Conservation (phyloP, 805 yeast genomes). For the Wickerhamomyces sydowiorum region DNA sequence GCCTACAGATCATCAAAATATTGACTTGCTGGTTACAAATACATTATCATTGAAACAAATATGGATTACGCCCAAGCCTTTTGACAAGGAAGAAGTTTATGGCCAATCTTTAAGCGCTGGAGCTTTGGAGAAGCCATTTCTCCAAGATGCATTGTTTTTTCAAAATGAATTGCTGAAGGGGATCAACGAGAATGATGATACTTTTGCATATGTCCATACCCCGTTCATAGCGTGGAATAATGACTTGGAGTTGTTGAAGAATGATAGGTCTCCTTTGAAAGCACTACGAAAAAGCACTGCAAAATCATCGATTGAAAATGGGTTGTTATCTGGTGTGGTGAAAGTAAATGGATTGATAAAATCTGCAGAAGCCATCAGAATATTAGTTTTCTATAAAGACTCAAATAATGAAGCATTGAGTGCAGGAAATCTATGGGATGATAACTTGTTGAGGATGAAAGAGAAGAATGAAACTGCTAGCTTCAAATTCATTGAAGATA, state of each 20-base stretch:
- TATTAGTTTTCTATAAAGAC: constrained; percentile 26
- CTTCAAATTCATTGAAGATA: not conserved
- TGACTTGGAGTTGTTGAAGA: constrained; percentile 18
- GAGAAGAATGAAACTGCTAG: not conserved
- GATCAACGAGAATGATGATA: constrained; percentile 3
- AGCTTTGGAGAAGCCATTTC: constrained; percentile 31
- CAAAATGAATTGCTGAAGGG: constrained; percentile 28
- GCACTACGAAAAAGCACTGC: constrained; percentile 31
- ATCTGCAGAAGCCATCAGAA: constrained; percentile 33
- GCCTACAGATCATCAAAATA: not conserved
- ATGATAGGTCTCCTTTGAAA: constrained; percentile 30
- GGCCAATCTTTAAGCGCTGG: constrained; percentile 8
- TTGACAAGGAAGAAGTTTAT: constrained; percentile 3
- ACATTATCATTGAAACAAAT: constrained; percentile 21
- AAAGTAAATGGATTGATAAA: constrained; percentile 38
- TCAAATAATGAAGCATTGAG: constrained; percentile 6
- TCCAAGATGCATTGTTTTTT: constrained; percentile 28
- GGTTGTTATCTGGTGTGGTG: constrained; percentile 31
- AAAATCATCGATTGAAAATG: constrained; percentile 19
- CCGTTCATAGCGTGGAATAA: constrained; percentile 41
- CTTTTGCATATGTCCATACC: constrained; percentile 26
- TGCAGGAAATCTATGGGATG: constrained; percentile 25
- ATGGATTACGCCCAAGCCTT: constrained; percentile 15
- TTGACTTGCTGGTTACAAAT: constrained; percentile 7
- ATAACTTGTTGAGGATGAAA: constrained; percentile 21